phyloP scores from a whole-genome alignment of 441 rosid genomes.

The Pelargonium cotyledonis region DNA sequence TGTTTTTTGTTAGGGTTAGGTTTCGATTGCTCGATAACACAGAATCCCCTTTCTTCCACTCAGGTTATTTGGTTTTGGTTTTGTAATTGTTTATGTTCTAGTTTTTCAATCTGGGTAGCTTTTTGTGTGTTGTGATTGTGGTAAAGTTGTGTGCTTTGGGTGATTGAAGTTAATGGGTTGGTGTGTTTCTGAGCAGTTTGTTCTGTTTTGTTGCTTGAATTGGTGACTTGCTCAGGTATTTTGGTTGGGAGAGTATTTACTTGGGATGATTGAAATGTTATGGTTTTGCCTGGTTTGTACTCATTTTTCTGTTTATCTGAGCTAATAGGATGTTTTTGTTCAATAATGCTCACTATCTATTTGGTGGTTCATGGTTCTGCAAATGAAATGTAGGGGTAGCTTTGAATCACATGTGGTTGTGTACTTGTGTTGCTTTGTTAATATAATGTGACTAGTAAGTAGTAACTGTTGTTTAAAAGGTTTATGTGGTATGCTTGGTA shows the following conservation, averaged over 20 bases:
- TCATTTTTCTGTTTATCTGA: background rate
- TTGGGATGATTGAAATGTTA: background rate
- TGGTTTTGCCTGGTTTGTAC: constrained; percentile 1
- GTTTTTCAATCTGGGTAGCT: background rate
- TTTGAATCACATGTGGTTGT: background rate
- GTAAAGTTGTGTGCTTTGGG: constrained; percentile 1
- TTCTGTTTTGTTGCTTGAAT: background rate
- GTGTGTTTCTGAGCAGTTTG: background rate
- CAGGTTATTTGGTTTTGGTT: no score
- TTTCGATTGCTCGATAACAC: no score
- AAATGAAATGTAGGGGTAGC: no score
- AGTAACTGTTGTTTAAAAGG: background rate
- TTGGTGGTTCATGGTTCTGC: no score
- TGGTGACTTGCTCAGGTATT: background rate
- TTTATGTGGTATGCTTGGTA: background rate
- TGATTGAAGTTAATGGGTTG: constrained; percentile 1
- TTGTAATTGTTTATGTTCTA: no score
- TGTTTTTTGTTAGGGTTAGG: no score
- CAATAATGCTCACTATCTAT: background rate
- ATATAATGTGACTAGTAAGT: background rate
- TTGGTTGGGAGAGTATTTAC: background rate
- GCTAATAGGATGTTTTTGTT: background rate
- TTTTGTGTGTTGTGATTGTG: no score
- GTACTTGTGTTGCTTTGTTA: background rate
- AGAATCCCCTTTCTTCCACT: no score